Conservation (phyloP, 2,329 filamentous ascomycete species). For the Fusarium sp. region DNA sequence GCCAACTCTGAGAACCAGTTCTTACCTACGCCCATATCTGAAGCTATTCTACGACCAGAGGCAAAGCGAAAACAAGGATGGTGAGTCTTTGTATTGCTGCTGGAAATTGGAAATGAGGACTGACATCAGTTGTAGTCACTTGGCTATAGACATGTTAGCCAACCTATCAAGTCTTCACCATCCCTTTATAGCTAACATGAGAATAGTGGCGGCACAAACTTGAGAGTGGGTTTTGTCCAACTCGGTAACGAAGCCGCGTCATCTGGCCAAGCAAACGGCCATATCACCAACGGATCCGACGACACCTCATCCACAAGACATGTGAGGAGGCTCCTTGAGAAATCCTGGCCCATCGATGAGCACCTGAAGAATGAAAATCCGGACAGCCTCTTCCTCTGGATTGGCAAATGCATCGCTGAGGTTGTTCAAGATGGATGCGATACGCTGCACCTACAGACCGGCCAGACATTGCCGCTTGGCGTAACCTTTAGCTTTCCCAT, state of each 20-base stretch:
- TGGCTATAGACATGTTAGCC: constrained; percentile 74
- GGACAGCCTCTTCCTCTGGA: constrained; percentile 83
- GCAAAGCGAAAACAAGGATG: constrained; percentile 56
- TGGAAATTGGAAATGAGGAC: not conserved
- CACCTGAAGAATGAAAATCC: constrained; percentile 79
- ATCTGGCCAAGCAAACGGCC: constrained; percentile 11
- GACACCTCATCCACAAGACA: constrained; percentile 46
- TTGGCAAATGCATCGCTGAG: constrained; percentile 79
- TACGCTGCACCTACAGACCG: constrained; percentile 53
- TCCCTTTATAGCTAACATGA: constrained; percentile 25
- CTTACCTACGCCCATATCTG: constrained; percentile 69
- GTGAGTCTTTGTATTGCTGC: constrained; percentile 53
- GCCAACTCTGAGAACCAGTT: constrained; percentile 66
- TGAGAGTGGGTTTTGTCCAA: constrained; percentile 75
- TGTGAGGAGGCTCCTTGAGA: constrained; percentile 72
- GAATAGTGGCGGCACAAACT: constrained; percentile 75
- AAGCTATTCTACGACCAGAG: constrained; percentile 65
- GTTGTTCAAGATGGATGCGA: constrained; percentile 71
- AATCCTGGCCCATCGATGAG: constrained; percentile 78
- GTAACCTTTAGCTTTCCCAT: constrained; percentile 80
- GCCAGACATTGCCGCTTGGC: constrained; percentile 68
- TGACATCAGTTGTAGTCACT: constrained; percentile 57
- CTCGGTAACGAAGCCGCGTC: constrained; percentile 56
- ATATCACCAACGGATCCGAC: constrained; percentile 19
- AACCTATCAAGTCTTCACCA: not conserved